Conservation (phyloP, 1,139 yeast genomes). For the Yamadazyma taylorii region DNA sequence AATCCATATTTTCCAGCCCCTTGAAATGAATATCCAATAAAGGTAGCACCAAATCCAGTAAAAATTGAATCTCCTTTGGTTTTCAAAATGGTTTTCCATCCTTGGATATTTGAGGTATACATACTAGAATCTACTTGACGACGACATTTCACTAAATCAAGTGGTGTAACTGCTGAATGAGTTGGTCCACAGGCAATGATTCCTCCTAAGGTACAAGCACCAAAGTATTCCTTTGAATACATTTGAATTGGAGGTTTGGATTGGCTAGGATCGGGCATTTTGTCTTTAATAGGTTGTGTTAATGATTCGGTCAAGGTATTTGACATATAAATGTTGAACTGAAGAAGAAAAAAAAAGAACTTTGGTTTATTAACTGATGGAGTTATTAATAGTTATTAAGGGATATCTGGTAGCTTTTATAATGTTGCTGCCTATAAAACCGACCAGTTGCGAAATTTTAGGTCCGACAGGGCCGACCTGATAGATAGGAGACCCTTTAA, state of each 20-base stretch:
- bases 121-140: constrained; percentile 77
- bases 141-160: constrained; percentile 90
- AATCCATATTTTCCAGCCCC: constrained; percentile 97
- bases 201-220: constrained; percentile 88
- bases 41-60: constrained; percentile 89
- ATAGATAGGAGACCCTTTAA: not conserved
- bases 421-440: not conserved
- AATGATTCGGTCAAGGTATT: constrained; percentile 26
- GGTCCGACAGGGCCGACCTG: not conserved
- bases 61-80: constrained; percentile 77
- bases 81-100: constrained; percentile 70
- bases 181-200: constrained; percentile 94
- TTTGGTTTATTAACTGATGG: too few species aligned
- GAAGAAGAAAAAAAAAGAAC: not conserved
- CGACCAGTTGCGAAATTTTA: not conserved
- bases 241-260: constrained; percentile 40
- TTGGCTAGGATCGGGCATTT: constrained; percentile 8
- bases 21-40: constrained; percentile 87
- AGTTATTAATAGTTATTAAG: not conserved
- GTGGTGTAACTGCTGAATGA: constrained; percentile 87
- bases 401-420: not conserved
- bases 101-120: constrained; percentile 75
- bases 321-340: constrained; percentile 1
- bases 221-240: constrained; percentile 71
- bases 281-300: constrained; percentile 34